Evolutionary conservation across 768 basidiomycete species (phyloP), one percentile per base, ranked within the genome.

Genomic region (Suillus discolor): DNA sequence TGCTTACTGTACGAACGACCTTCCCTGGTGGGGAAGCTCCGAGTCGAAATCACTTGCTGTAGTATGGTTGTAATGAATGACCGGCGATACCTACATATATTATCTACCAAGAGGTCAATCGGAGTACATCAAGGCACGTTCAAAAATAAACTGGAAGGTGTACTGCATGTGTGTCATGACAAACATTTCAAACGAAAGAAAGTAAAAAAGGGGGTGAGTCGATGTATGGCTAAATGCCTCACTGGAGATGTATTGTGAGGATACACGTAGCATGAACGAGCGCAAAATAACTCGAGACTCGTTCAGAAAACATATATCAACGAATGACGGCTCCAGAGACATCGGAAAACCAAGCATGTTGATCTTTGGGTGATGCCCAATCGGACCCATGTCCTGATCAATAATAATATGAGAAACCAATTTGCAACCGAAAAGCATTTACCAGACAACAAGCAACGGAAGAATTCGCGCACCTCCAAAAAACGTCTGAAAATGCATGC

Each of bases 401-500:
- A 67, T 36, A 20, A 55, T 55, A 25, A 28, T 38, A 65, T 25
- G 38, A 59, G 44, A 34, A 49, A 38, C 31, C 15, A 4, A 38
- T 47, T 25, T 9, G 18, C 34, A 54, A n/a, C 31, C 47, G 3
- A 54, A 42, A 2, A 18, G 7, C 25, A 42, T 28, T 16, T 42
- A 5, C 20, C n/a, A 34, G 51, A 54, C 38, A 34, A 36, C 54
- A n/a, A 55, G 54, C 57, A 25, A 59, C 25, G 31, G 34, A 23
- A 20, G 57, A 3, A 47, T 7, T 23, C 25, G 71, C 79, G 62
- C 69, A 87, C 89, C 90, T 53, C 90, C 91, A 67, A 93, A 93
- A 79, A 92, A 93, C 0, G 91, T 92, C 74, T 91, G 86, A 61
- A 90, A 85, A 73, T 90, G 90, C 73, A 89, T 84, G 9, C 91